Evolutionary conservation across 2,329 filamentous ascomycete genomes (phyloP).

Genomic region (Pyricularia grisea): DNA sequence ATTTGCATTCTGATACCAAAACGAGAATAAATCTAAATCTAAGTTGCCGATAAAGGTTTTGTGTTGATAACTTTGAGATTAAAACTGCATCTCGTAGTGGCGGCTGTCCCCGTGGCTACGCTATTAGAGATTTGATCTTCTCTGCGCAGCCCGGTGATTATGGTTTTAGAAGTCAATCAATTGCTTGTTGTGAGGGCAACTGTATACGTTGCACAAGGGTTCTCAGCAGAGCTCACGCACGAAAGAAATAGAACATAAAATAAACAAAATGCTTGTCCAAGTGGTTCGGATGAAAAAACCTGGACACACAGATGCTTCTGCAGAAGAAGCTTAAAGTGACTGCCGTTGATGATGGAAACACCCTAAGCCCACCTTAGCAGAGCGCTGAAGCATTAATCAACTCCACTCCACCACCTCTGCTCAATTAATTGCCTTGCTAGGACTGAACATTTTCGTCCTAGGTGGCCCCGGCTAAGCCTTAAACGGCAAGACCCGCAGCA

Average conservation of each 20-base stretch:
- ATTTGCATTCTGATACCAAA: no score
- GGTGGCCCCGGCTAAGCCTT: not conserved
- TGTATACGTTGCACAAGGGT: no score
- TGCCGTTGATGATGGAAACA: not conserved
- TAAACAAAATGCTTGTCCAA: not conserved
- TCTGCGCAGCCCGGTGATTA: not conserved
- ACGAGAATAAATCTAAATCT: no score
- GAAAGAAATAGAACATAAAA: not conserved
- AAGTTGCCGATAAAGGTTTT: not conserved
- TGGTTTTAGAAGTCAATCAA: not conserved
- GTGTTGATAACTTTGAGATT: not conserved
- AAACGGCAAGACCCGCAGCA: not conserved
- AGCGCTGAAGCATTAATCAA: not conserved
- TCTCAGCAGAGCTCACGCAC: no score
- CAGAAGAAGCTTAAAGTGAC: not conserved
- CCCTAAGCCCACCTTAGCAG: not conserved
- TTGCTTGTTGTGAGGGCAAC: no score
- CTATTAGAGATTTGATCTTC: not conserved
- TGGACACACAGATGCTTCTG: not conserved
- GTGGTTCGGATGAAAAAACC: not conserved
- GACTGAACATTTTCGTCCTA: not conserved
- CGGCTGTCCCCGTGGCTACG: not conserved
- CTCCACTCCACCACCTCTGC: not conserved
- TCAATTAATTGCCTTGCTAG: not conserved
- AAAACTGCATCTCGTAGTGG: not conserved